Evolutionary conservation across 345 rosid genomes (phyloP).

Genomic region (Schrenkiella parvula): DNA sequence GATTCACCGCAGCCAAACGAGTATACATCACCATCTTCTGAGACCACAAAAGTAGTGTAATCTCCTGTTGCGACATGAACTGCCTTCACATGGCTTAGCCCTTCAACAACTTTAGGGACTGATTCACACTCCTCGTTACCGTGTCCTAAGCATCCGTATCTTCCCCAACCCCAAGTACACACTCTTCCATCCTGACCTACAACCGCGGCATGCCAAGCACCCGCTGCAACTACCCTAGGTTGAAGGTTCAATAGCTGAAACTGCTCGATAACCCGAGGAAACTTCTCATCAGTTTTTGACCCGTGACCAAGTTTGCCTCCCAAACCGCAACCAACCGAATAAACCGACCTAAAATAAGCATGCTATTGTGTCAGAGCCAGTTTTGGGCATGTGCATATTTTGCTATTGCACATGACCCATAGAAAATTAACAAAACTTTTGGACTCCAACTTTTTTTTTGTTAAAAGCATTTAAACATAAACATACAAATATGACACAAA

Average conservation of each 20-base stretch:
- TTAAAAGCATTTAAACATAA: neutral
- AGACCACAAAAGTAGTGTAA: slow-evolving; percentile 88
- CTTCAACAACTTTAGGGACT: slow-evolving; percentile 83
- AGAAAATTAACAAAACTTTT: neutral
- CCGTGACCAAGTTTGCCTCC: slow-evolving; percentile 99
- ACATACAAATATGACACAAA: neutral
- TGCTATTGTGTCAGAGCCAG: neutral
- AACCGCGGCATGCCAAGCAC: slow-evolving; percentile 99
- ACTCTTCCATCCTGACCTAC: slow-evolving; percentile 94
- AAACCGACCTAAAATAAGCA: slow-evolving; percentile 68
- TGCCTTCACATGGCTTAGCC: slow-evolving; percentile 73
- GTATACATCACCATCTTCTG: slow-evolving; percentile 82
- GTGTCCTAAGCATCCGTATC: slow-evolving; percentile 95
- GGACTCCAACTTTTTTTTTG: neutral
- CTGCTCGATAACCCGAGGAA: slow-evolving; percentile 85
- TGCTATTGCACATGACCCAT: neutral
- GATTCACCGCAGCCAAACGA: slow-evolving; percentile 98
- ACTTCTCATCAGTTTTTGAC: slow-evolving; percentile 85
- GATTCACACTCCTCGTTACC: slow-evolving; percentile 93
- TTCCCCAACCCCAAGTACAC: slow-evolving; percentile 99
- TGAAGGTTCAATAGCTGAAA: slow-evolving; percentile 68
- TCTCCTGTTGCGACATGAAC: slow-evolving; percentile 95
- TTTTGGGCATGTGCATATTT: neutral
- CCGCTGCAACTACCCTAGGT: slow-evolving; percentile 91
- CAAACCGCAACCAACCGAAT: slow-evolving; percentile 97